Evolutionary conservation across 2,329 filamentous ascomycete species (phyloP), one percentile per base, ranked within the genome.

Genomic region (Fusarium compactum): DNA sequence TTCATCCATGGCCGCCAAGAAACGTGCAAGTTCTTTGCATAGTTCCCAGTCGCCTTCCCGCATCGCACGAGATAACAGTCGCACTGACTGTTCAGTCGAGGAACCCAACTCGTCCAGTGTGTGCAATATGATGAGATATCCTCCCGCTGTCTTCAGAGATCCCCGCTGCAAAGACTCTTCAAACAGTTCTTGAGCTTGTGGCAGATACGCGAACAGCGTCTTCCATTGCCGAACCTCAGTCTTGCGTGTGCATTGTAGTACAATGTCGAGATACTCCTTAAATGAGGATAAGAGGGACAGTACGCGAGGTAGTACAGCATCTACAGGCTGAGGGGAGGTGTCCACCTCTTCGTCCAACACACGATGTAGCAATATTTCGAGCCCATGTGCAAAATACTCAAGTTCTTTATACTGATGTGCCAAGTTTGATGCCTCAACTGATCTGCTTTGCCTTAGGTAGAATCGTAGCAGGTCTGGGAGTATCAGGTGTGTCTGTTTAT

Each of bases 341-440:
- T 98, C 96, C 3, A 97, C 95, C 79, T 98, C 96, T 70, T 97
- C 94, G 75, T 99, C 96, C 3, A 99, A 85, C 7, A 98, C 94
- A 70, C 96, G 91, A 78, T 99, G 96, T 15, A 99, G 85, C 22
- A 99, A 85, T 45, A 99, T 89, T 79, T 99, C 96, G 29, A 99
- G 86, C 0, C 93, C 95, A 77, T 99, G 96, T 1, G 95, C 88
- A 77, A 98, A 97, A 78, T 99, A 99, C 54, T 93, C 91, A 6
- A 99, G 85, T 62, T 93, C 86, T 74, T 95, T 90, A 77, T 97
- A 98, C 73, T 95, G 91, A 73, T 93, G 91, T 10, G 94, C 93
- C 16, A 98, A 84, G 62, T 91, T 90, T 46, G 97, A 86, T 1
- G 96, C 96, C 45, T 93, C 92, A 3, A 91, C 85, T n/a, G 91